Base-by-base conservation (phyloP, 352 stramenopile species). In the Phytophthora fragariaefolia region DNA sequence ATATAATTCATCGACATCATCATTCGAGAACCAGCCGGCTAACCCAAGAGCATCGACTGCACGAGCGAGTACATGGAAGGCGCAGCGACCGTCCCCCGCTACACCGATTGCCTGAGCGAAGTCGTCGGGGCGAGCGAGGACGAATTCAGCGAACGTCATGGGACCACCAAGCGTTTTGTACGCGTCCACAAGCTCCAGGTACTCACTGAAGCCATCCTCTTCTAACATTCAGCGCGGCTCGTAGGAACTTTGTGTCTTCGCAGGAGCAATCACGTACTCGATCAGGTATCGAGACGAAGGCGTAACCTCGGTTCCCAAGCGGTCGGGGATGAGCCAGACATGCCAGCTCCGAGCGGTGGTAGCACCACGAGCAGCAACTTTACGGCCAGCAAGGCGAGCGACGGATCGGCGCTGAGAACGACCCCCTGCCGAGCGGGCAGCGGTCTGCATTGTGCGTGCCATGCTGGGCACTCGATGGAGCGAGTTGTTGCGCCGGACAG, bases 401-500 rank as follows among this genome's bases (percentile, higher is more conserved):
- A 60, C 10, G 4, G 20, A 43, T 2, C 26, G 42, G 17, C 54
- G 42, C 24, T 18, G 18, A 13, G 26, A 27, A 53, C 26, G 40
- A 2, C 27, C 54, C 23, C 54, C 24, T 5, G 54, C 34, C 13
- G 54, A 61, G 2, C 54, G 40, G 0, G 18, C 17, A 6, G 54
- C 54, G n/a, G 17, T 23, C 13, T 32, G 54, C 17, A 46, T 53
- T 15, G 40, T 52, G 27, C 42, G 42, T 22, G 27, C 27, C 40
- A 52, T 52, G 8, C 18, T 32, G 40, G 42, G 54, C 10, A 27
- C 53, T 60, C 40, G 42, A 52, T 28, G 40, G 42, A 34, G 40
- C 54, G 40, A 61, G 54, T 13, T 22, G 54, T 52, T 43, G 54
- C 27, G 42, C 10, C n/a, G n/a, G n/a, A n/a, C n/a, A n/a, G n/a